Percentiles rank a stretch among this genome's conserved stretches.
Evolutionary conservation across 805 yeast species (phyloP).

Genomic region (Helenozyma rhizophorensis): DNA sequence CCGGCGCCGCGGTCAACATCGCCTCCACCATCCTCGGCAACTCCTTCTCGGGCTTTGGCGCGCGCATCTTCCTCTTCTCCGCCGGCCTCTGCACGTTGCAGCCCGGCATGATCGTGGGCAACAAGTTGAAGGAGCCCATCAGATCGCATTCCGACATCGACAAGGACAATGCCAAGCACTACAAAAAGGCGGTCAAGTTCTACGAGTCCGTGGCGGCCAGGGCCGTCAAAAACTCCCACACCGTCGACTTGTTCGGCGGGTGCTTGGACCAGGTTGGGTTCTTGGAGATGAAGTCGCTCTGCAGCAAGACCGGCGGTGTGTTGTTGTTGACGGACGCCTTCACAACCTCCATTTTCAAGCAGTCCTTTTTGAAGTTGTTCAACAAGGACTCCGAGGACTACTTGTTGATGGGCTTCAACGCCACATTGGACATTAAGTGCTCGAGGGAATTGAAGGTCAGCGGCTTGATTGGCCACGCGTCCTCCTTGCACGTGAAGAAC

Average conservation of each 20-base stretch:
- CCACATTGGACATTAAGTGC: constrained; percentile 80
- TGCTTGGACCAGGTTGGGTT: constrained; percentile 95
- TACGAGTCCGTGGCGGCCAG: constrained; percentile 71
- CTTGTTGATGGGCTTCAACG: constrained; percentile 87
- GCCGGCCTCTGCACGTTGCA: constrained; percentile 94
- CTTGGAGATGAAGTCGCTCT: constrained; percentile 84
- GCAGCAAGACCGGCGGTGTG: constrained; percentile 87
- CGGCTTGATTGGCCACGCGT: constrained; percentile 92
- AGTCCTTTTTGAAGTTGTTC: constrained; percentile 83
- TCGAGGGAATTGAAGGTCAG: constrained; percentile 83
- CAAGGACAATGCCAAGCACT: constrained; percentile 81
- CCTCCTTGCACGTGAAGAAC: constrained; percentile 63
- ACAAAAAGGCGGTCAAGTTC: constrained; percentile 77
- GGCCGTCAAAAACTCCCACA: constrained; percentile 67
- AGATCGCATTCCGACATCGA: constrained; percentile 97
- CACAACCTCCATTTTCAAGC: constrained; percentile 91
- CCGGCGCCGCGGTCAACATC: constrained; percentile 87
- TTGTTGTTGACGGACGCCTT: constrained; percentile 86
- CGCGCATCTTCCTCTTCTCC: constrained; percentile 83
- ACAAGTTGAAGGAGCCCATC: constrained; percentile 89
- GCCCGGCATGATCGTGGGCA: constrained; percentile 92
- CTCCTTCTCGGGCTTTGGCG: constrained; percentile 79
- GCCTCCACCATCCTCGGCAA: constrained; percentile 81
- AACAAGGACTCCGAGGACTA: constrained; percentile 83
- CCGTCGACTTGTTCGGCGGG: constrained; percentile 89